These are phyloP conservation scores for Suillus decipiens DNA, from an alignment of 768 basidiomycete genomes.

Conservation along the genomic window DNA sequence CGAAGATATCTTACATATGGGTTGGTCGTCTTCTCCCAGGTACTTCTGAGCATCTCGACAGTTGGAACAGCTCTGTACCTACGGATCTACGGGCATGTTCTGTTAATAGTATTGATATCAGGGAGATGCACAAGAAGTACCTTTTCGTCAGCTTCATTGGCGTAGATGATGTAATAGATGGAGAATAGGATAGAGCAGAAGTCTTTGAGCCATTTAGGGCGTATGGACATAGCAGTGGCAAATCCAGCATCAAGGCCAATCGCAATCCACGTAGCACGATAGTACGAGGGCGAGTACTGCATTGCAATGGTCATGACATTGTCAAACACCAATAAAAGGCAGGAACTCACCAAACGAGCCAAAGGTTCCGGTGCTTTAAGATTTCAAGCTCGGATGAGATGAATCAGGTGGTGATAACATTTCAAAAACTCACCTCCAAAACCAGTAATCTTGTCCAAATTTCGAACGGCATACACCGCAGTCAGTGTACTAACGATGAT, in stretches of 20 bases:
- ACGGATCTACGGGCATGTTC: constrained; percentile 62
- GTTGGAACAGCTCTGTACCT: constrained; percentile 92
- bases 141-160: constrained; percentile 95
- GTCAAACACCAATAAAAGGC: constrained; percentile 6
- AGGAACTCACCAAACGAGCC: constrained; percentile 70
- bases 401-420: background rate
- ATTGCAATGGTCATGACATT: constrained; percentile 12
- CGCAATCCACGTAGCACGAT: constrained; percentile 93
- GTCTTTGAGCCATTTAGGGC: constrained; percentile 90
- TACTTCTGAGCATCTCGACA: constrained; percentile 91
- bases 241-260: constrained; percentile 98
- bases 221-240: constrained; percentile 91
- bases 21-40: constrained; percentile 97
- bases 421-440: constrained; percentile 55
- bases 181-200: constrained; percentile 84
- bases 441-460: constrained; percentile 85
- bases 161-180: constrained; percentile 84
- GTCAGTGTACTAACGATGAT: constrained; percentile 86
- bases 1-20: constrained; percentile 66
- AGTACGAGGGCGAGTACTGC: constrained; percentile 90
- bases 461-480: constrained; percentile 76
- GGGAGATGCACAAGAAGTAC: constrained; percentile 42
- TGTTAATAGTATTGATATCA: background rate
- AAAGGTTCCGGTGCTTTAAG: constrained; percentile 87
- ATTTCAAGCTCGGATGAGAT: constrained; percentile 8